These are phyloP conservation scores for Selaginella moellendorffii DNA, from an alignment of 75 land plant genomes.

Conservation along the genomic window DNA sequence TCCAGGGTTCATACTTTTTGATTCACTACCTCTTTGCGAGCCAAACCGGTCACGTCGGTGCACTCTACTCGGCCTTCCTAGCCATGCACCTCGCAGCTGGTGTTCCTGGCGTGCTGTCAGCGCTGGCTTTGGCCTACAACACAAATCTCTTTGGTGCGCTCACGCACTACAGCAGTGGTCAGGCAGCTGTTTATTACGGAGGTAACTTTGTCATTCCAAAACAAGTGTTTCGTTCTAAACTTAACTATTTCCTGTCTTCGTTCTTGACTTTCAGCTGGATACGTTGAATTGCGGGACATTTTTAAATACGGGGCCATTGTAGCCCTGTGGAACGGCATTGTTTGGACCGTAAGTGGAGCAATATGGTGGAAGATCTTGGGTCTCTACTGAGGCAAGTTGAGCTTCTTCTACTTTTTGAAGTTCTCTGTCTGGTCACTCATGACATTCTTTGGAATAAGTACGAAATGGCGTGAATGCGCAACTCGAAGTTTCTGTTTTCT, in stretches of 20 bases:
- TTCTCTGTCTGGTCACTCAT: too few relatives aligned
- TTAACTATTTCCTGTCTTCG: background rate
- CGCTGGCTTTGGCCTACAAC: slow-evolving; percentile 86
- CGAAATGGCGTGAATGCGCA: too few relatives aligned
- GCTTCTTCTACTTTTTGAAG: too few relatives aligned
- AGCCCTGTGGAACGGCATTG: slow-evolving; percentile 48
- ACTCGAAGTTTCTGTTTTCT: too few relatives aligned
- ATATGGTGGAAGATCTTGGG: slow-evolving; percentile 94
- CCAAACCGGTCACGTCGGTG: slow-evolving; percentile 99
- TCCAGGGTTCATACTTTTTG: slow-evolving; percentile 81
- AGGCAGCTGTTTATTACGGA: slow-evolving; percentile 98
- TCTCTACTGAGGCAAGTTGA: slow-evolving; percentile 59
- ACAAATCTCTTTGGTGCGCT: slow-evolving; percentile 98
- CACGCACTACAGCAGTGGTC: slow-evolving; percentile 99
- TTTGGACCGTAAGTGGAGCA: slow-evolving; percentile 64
- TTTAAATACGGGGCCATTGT: slow-evolving; percentile 58
- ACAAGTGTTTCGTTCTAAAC: background rate
- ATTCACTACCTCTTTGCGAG: slow-evolving; percentile 97
- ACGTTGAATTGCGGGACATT: slow-evolving; percentile 82
- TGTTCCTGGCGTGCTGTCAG: slow-evolving; percentile 85
- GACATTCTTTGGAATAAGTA: too few relatives aligned
- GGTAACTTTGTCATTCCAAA: slow-evolving; percentile 27
- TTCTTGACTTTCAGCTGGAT: slow-evolving; percentile 54
- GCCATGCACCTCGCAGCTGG: slow-evolving; percentile 97
- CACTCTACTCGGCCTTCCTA: slow-evolving; percentile 84